These are phyloP conservation scores for Torulaspora pretoriensis DNA, from an alignment of 1,139 yeast genomes.

Conservation along the genomic window DNA sequence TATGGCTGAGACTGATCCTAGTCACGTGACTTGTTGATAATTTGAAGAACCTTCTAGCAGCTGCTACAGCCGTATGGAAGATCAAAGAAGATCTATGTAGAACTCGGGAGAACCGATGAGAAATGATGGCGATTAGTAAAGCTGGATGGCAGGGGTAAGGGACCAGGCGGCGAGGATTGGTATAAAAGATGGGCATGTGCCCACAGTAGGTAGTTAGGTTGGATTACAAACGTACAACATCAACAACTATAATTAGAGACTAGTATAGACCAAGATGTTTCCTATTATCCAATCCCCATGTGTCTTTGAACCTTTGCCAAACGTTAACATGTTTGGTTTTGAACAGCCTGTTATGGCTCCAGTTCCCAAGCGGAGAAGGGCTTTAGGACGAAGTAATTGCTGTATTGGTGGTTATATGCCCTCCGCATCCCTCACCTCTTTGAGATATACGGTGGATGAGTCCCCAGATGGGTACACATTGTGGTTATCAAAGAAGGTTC, in stretches of 20 bases:
- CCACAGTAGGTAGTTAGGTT: no score
- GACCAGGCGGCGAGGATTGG: background rate
- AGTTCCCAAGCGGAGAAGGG: conserved; percentile 17
- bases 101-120: conserved; percentile 5
- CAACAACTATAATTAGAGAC: background rate
- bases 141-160: background rate
- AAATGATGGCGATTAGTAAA: conserved; percentile 2
- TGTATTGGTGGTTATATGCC: conserved; percentile 3
- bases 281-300: conserved; percentile 25
- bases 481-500: conserved; percentile 23
- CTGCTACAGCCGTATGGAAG: conserved; percentile 1
- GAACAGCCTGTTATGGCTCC: conserved; percentile 14
- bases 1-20: no score
- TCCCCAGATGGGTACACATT: conserved; percentile 17
- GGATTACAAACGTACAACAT: background rate
- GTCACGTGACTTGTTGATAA: conserved; percentile 2
- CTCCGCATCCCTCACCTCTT: conserved; percentile 4
- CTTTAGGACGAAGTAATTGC: conserved; percentile 3
- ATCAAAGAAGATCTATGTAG: background rate
- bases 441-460: conserved; percentile 19
- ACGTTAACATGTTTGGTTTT: conserved; percentile 11
- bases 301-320: conserved; percentile 25
- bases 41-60: conserved; percentile 15
- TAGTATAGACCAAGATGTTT: conserved; percentile 15
- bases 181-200: background rate